These are phyloP conservation scores for Davidsoniella neocaledoniae DNA, from an alignment of 2,329 filamentous ascomycete genomes.

Conservation along the genomic window DNA sequence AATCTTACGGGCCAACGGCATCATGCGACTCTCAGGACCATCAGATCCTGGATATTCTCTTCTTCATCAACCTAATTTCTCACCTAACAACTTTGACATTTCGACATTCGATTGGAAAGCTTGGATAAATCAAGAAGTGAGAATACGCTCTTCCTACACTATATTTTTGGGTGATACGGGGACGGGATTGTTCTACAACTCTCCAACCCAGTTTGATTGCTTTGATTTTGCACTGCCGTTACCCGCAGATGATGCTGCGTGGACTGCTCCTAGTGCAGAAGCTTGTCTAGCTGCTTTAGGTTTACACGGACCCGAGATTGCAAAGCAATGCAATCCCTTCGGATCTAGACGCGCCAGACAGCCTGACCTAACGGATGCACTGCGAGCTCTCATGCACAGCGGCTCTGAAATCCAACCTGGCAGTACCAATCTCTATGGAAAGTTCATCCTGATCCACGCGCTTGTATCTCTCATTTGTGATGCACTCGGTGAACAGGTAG, in stretches of 20 bases:
- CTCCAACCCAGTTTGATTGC: constrained; percentile 42
- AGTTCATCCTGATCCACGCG: constrained; percentile 57
- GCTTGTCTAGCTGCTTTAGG: constrained; percentile 51
- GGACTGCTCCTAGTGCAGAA: constrained; percentile 44
- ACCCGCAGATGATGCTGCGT: constrained; percentile 55
- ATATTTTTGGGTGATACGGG: constrained; percentile 48
- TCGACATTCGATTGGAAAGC: constrained; percentile 44
- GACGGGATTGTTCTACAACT: constrained; percentile 56
- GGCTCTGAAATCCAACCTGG: constrained; percentile 43
- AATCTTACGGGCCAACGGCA: not conserved
- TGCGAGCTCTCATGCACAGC: constrained; percentile 43
- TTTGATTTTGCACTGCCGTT: constrained; percentile 51
- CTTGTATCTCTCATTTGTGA: constrained; percentile 43
- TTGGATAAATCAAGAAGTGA: constrained; percentile 58
- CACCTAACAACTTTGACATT: constrained; percentile 28
- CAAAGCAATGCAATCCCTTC: constrained; percentile 38
- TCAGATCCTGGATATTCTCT: constrained; percentile 28
- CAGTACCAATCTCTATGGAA: constrained; percentile 54
- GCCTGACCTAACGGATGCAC: constrained; percentile 42
- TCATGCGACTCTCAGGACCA: not conserved
- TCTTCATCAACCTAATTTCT: constrained; percentile 40
- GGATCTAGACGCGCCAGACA: constrained; percentile 49
- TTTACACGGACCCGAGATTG: constrained; percentile 38
- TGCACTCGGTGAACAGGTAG: constrained; percentile 28
- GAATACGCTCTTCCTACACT: constrained; percentile 46